Base-by-base conservation (phyloP, 2,329 filamentous ascomycete genomes). In the Trichoderma endophyticum region DNA sequence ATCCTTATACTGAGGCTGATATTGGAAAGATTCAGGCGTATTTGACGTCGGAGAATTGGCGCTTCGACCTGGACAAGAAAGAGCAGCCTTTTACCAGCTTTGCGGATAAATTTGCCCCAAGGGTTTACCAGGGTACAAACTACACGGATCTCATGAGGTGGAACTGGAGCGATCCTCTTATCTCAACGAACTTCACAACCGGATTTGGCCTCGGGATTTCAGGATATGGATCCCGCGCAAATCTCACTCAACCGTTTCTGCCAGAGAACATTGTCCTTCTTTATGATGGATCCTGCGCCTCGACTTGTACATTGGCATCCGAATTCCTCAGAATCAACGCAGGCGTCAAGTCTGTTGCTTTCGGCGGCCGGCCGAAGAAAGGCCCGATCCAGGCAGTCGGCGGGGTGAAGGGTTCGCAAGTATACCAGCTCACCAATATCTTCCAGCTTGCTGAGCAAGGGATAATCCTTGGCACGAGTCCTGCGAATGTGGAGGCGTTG, bases 261-360 rank as follows among this genome's bases (percentile, higher is more conserved):
- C 81, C 87, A 3, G 86, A 90, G 71, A 85, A 91, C 77, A 85
- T 91, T 59, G 82, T 90, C 54, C 79, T 90, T 21, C 81, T 90
- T n/a, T 85, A 86, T 66, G 88, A 90, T 75, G 88, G 88, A 39
- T 84, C 86, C 75, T 90, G 88, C 77, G 85, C 85, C 26, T 89
- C 87, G 1, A 87, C 87, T 3, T 90, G 88, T 79, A 85, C 86
- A 4, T 81, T 89, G 4, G 88, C 89, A 73, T 83, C 84, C 12
- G 86, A 90, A 74, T 83, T 89, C 75, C 80, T 90, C 75, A 84
- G 84, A 28, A 78, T 83, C 30, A 83, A 87, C 72, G 86, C 82
- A 26, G 84, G 85, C 39, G 85, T 89, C n/a, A 85, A 85, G 79
- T 86, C 84, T 5, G 83, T 76, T 68, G 86, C 84, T 6, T 80